phyloP scores from a whole-genome alignment of 148 eudicot genomes.

The Dianthus caryophyllus region DNA sequence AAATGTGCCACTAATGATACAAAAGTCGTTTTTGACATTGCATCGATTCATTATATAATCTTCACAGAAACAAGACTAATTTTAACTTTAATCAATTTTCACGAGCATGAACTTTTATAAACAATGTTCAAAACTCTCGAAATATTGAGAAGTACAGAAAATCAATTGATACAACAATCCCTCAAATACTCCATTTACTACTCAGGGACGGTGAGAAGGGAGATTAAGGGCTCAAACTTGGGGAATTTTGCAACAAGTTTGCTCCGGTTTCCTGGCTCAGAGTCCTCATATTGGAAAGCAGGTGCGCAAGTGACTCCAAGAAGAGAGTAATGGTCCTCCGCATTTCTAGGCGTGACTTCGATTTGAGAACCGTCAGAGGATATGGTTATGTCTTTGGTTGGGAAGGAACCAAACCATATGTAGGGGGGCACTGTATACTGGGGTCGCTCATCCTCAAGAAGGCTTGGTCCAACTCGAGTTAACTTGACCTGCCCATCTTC shows the following conservation, averaged over 20 bases:
- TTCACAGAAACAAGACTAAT: too few species aligned
- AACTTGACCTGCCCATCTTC: conserved; percentile 53
- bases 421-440: conserved; percentile 72
- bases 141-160: too few species aligned
- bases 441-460: conserved; percentile 42
- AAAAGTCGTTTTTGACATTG: too few species aligned
- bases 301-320: conserved; percentile 86
- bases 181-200: conserved; percentile 22
- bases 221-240: conserved; percentile 46
- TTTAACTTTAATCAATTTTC: too few species aligned
- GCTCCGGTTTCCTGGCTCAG: conserved; percentile 51
- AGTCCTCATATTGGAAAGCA: conserved; percentile 78
- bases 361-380: conserved; percentile 26
- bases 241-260: conserved; percentile 57
- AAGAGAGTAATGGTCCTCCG: conserved; percentile 52
- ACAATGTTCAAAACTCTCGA: too few species aligned
- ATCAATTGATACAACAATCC: not conserved
- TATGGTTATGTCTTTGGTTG: conserved; percentile 50
- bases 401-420: conserved; percentile 77
- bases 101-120: too few species aligned
- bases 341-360: conserved; percentile 43
- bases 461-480: conserved; percentile 61
- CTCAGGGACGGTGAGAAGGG: conserved; percentile 43
- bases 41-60: too few species aligned
- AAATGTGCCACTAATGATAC: too few species aligned